These are phyloP conservation scores for Lachancea waltii DNA, from an alignment of 805 yeast genomes.

Conservation along the genomic window DNA sequence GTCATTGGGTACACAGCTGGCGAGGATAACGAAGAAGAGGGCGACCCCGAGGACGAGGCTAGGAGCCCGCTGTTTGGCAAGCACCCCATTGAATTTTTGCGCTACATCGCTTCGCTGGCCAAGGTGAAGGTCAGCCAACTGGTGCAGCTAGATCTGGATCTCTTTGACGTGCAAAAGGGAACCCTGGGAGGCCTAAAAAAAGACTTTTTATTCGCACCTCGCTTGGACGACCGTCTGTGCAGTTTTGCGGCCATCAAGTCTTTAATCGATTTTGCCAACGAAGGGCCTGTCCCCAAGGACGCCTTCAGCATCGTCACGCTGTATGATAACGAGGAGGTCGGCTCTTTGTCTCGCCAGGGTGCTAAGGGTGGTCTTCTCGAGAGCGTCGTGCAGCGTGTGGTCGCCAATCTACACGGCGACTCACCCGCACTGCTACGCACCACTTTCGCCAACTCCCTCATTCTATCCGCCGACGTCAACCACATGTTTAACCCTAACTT, in stretches of 20 bases:
- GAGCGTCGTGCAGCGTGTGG: constrained; percentile 51
- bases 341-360: constrained; percentile 75
- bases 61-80: constrained; percentile 59
- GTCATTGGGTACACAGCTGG: constrained; percentile 51
- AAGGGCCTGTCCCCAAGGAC: constrained; percentile 36
- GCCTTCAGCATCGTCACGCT: constrained; percentile 55
- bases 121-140: constrained; percentile 54
- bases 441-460: constrained; percentile 66
- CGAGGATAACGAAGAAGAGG: constrained; percentile 31
- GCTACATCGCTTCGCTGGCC: constrained; percentile 61
- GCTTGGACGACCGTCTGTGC: constrained; percentile 80
- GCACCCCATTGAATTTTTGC: constrained; percentile 60
- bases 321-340: constrained; percentile 80
- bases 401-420: constrained; percentile 27
- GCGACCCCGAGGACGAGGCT: constrained; percentile 54
- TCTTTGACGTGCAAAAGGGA: constrained; percentile 78
- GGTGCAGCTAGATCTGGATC: constrained; percentile 65
- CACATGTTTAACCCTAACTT: constrained; percentile 82
- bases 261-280: constrained; percentile 41
- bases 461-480: constrained; percentile 77
- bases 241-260: constrained; percentile 65
- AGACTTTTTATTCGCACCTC: constrained; percentile 75
- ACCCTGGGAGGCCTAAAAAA: constrained; percentile 67
- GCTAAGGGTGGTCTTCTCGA: constrained; percentile 74
- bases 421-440: constrained; percentile 31